A percentile compares a stretch with the other conserved stretches of the same genome.
These are phyloP conservation scores for Gynochthodes officinalis DNA, from an alignment of 257 asterid genomes.

Conservation along the genomic window DNA sequence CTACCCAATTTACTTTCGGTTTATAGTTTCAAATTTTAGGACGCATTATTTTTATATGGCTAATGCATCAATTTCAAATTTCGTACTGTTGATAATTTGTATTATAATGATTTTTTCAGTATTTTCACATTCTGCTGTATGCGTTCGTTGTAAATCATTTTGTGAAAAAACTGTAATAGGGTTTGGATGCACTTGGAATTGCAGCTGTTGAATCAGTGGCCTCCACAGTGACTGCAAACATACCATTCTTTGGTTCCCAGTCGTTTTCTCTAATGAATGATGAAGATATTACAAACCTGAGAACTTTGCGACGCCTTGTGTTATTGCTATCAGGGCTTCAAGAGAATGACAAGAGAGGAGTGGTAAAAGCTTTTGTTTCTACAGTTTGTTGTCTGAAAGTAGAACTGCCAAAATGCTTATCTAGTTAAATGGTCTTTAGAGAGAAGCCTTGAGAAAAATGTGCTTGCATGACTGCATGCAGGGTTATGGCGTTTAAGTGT, in stretches of 20 bases:
- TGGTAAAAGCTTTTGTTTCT: conserved; percentile 34
- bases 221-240: conserved; percentile 39
- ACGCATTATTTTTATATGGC: too few relatives aligned
- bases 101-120: background rate
- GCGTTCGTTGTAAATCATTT: conserved; percentile 3
- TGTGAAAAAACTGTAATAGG: conserved; percentile 42
- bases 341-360: conserved; percentile 37
- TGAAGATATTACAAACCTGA: conserved; percentile 75
- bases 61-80: background rate
- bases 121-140: background rate
- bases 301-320: conserved; percentile 68
- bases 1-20: too few relatives aligned
- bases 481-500: background rate
- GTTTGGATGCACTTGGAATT: conserved; percentile 90
- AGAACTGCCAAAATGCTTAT: background rate
- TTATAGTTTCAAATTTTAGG: too few relatives aligned
- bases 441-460: background rate
- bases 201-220: conserved; percentile 65
- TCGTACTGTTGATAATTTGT: background rate
- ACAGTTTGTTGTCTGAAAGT: conserved; percentile 9
- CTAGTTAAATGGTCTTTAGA: background rate
- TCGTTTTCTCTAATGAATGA: conserved; percentile 55
- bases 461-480: background rate
- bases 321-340: conserved; percentile 53
- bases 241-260: conserved; percentile 55